Conservation (phyloP, 139 green algal genomes). For the Ettlia oleoabundans region DNA sequence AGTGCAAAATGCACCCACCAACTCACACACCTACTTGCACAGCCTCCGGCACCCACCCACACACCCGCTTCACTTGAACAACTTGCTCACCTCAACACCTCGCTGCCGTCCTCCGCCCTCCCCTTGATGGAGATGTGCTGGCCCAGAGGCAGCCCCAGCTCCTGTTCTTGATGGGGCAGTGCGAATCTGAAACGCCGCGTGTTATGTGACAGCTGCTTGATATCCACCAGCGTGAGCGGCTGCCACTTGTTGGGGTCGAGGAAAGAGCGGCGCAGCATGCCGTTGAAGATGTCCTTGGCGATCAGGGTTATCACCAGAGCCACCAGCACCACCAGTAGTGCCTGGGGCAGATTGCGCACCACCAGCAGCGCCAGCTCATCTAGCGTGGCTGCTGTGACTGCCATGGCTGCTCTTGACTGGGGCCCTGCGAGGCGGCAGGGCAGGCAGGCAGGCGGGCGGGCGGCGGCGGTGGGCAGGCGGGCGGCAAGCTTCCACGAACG, state of each 20-base stretch:
- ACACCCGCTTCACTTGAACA: not conserved
- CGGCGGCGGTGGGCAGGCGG: not conserved
- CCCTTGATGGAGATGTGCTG: slow-evolving; percentile 85
- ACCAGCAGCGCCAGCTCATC: slow-evolving; percentile 24
- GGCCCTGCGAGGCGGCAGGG: not conserved
- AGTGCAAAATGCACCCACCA: too few relatives aligned
- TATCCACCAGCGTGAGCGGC: slow-evolving; percentile 38
- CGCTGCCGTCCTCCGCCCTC: slow-evolving; percentile 56
- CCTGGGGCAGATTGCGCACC: slow-evolving; percentile 33
- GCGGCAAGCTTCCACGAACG: too few relatives aligned
- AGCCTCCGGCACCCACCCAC: too few relatives aligned
- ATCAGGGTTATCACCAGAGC: slow-evolving; percentile 34
- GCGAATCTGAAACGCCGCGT: slow-evolving; percentile 68
- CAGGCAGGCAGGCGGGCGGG: not conserved
- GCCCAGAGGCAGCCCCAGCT: slow-evolving; percentile 83
- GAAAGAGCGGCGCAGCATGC: slow-evolving; percentile 44
- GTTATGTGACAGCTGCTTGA: slow-evolving; percentile 61
- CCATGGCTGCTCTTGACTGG: not conserved
- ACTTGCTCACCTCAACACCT: slow-evolving; percentile 60
- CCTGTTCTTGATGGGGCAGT: slow-evolving; percentile 66
- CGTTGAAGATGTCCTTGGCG: slow-evolving; percentile 40
- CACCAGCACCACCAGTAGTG: slow-evolving; percentile 38
- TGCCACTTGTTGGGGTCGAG: slow-evolving; percentile 53
- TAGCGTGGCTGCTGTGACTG: not conserved
- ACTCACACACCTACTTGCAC: too few relatives aligned